Evolutionary conservation across 352 stramenopile species (phyloP).

Genomic region (Pythium monospermum): DNA sequence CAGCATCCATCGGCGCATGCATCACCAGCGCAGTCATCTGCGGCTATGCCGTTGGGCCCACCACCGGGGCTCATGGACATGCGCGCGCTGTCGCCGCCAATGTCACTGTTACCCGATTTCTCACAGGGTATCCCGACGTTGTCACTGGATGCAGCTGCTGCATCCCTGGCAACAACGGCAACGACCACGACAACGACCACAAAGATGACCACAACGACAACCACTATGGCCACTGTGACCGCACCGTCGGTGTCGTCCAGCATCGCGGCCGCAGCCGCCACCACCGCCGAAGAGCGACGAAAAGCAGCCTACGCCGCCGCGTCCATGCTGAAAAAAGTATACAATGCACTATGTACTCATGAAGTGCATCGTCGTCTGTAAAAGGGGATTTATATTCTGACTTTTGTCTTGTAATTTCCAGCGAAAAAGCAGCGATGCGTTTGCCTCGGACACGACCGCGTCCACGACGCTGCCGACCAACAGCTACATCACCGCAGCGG

Average conservation of each 20-base stretch:
- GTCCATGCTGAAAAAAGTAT: slow-evolving; percentile 33
- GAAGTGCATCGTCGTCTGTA: background rate
- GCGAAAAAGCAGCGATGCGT: slow-evolving; percentile 51
- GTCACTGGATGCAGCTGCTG: slow-evolving; percentile 23
- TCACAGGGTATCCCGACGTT: slow-evolving; percentile 36
- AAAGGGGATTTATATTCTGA: background rate
- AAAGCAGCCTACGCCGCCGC: slow-evolving; percentile 19
- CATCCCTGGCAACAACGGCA: background rate
- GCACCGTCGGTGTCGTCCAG: slow-evolving; percentile 3
- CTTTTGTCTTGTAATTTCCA: slow-evolving; percentile 21
- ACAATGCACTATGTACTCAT: too few species aligned
- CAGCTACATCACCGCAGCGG: slow-evolving; percentile 9
- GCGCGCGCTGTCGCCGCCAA: slow-evolving; percentile 65
- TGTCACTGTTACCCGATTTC: slow-evolving; percentile 61
- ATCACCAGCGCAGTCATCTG: slow-evolving; percentile 16
- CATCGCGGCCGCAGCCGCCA: background rate
- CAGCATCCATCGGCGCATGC: slow-evolving; percentile 7
- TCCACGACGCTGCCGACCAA: slow-evolving; percentile 19
- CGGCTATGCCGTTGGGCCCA: slow-evolving; percentile 44
- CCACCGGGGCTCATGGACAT: slow-evolving; percentile 57
- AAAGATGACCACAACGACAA: slow-evolving; percentile 4
- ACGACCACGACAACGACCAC: slow-evolving; percentile 12
- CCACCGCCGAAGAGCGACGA: slow-evolving; percentile 23
- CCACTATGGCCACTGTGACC: slow-evolving; percentile 1
- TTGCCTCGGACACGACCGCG: slow-evolving; percentile 12